Evolutionary conservation across 2,329 filamentous ascomycete genomes (phyloP), one percentile per base, ranked within the genome.

Genomic region (Plenodomus lindquistii): DNA sequence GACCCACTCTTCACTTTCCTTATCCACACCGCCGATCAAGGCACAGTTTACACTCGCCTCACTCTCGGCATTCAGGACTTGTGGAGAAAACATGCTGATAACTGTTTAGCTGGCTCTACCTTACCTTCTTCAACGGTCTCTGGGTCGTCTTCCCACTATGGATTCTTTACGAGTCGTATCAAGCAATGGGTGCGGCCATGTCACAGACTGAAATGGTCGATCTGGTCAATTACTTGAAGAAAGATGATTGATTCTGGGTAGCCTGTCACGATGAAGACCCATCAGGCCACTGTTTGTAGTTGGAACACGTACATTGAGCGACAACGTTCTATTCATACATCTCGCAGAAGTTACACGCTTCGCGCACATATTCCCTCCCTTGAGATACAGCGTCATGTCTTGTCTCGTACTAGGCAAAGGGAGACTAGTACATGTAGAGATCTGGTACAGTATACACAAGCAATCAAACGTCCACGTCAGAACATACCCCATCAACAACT

Each of bases 101-200:
- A 40, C 15, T 17, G 34, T 35, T 24, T 38, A 75, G 73, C 17
- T 85, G 83, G 81, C 69, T 86, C 10, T 86, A 86, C 59, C 68
- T 87, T 54, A 69, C 81, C 50, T 85, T 85, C 68, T 86, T 86
- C 72, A 87, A 87, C 61, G 80, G 75, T 16, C 69, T 86, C 3
- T 86, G 83, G 83, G 83, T 86, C 15, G 77, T 77, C 53, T 75
- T 85, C 49, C 82, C 83, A 1, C 50, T 79, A 17, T 85, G 81
- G 81, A 77, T 84, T 35, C 58, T 85, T 46, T 79, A 71, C 57
- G 79, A 81, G 64, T 76, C 76, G 2, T 79, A 77, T 43, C 68
- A 70, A 37, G 76, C 79, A 49, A 66, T 80, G 39, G 72, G 66
- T 57, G 58, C 57, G 11, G 67, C 67, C 20, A 66, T 72, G 65